Base-by-base conservation (phyloP, 2,329 filamentous ascomycete genomes). In the Trichoderma semiorbis region DNA sequence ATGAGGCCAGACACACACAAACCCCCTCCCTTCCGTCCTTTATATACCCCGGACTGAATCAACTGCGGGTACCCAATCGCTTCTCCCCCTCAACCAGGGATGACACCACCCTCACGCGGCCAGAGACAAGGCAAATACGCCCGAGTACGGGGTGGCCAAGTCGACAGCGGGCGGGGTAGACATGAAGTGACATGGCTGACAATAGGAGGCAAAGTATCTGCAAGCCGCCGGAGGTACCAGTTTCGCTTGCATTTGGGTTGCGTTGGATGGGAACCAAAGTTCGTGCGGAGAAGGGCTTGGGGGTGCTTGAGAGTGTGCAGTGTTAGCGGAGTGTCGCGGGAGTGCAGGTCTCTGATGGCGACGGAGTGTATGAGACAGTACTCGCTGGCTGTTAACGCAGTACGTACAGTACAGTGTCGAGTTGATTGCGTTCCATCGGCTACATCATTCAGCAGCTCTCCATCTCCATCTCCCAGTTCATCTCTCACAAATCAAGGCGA, bases 91-190 rank as follows among this genome's bases (percentile, higher is more conserved):
- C 12, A 36, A 4, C 43, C 57, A 62, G 66, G 66, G 66, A 69
- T 69, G 66, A 69, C 66, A 69, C 66, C 66, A 69, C 66, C 66
- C 68, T 70, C 68, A 70, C 68, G 57, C 66, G 58, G 69, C 34
- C 63, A 71, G n/a, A 36, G 43, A 5, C 34, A 26, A 57, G 62
- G 69, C 34, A 61, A 61, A 47, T 34, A 50, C 66, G 66, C 55
- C 66, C 36, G 55, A 58, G 64, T 47, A 61, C 53, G 28, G 28
- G 16, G 32, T 3, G 65, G 30, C 16, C 32, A 69, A 69, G 53
- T 57, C n/a, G 50, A 36, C 53, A 10, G n/a, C 61, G 50, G 53
- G 68, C 68, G 68, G 68, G 68, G 68, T 47, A 43, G 60, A 26
- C 32, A 2, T 14, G 24, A 14, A 63, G 58, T 30, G 30, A 70